Evolutionary conservation across 768 basidiomycete species (phyloP), one percentile per base, ranked within the genome.

Genomic region (Chalciporus chontae): DNA sequence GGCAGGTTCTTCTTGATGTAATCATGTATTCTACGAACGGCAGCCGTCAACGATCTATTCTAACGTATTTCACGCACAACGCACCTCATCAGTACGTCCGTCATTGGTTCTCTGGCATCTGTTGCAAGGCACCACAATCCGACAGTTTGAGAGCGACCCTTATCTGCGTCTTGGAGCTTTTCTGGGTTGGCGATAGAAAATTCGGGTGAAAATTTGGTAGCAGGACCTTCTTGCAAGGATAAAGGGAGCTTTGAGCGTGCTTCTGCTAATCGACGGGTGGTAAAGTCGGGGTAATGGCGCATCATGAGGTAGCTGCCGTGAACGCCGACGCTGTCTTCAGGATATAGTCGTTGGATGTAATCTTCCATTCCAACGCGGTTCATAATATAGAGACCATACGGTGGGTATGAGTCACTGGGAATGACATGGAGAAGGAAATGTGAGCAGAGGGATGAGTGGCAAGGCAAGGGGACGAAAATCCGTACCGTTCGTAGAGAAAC

Each of bases 401-500:
- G 84, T 3, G 90, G 90, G 64, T 90, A 90, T 24, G 79, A 74
- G 49, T 83, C 77, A 60, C 89, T 91, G 57, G 15, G 17, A 11
- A 45, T 51, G 39, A 50, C 40, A 48, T 53, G 36, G 38, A n/a
- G 52, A 57, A 29, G 44, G 8, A n/a, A 36, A 6, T 7, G 17
- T 24, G 23, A 9, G 1, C 18, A 26, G 0, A 37, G 4, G 4
- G 6, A 18, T 0, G 29, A 17, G 34, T 36, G 34, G 34, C n/a
- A 40, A n/a, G 47, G 15, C 52, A 47, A 48, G 45, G 26, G 29
- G 24, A 27, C 21, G 23, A 46, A 32, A 24, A 40, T 27, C 73
- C 80, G 56, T 57, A 90, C 89, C 89, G 76, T 71, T 92, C 89
- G 60, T 87, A 90, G 57, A 93, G 73, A 70, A 93, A 92, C 83